Evolutionary conservation across 2,329 filamentous ascomycete species (phyloP).

Genomic region (Aspergillus brunneoviolaceus): DNA sequence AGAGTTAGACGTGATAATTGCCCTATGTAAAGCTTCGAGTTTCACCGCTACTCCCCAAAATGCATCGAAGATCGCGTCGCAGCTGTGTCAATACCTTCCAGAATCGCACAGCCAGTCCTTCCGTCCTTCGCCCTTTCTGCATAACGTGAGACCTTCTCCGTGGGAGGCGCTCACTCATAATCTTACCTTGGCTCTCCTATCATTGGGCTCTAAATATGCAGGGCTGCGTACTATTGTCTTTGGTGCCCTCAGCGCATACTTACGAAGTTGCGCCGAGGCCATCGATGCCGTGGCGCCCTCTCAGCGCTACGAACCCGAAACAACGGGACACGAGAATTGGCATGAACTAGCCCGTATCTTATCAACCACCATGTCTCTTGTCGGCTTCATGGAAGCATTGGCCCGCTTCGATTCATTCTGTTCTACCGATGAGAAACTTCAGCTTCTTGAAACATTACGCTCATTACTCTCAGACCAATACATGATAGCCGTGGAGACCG

Average conservation of each 20-base stretch:
- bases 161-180: conserved; percentile 80
- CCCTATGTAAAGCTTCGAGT: conserved; percentile 86
- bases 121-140: conserved; percentile 75
- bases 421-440: conserved; percentile 70
- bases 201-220: conserved; percentile 71
- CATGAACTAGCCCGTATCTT: conserved; percentile 68
- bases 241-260: conserved; percentile 67
- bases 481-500: conserved; percentile 81
- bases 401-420: conserved; percentile 79
- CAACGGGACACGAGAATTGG: conserved; percentile 34
- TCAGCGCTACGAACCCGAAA: conserved; percentile 58
- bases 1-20: conserved; percentile 88
- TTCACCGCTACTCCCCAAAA: conserved; percentile 68
- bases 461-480: conserved; percentile 79
- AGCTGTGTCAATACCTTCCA: conserved; percentile 79
- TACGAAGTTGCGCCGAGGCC: conserved; percentile 67
- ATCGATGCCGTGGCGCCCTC: conserved; percentile 57
- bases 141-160: conserved; percentile 79
- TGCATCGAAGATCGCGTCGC: conserved; percentile 74
- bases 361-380: conserved; percentile 77
- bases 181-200: conserved; percentile 77
- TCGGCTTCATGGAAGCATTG: conserved; percentile 85
- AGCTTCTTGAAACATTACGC: conserved; percentile 69
- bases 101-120: conserved; percentile 81
- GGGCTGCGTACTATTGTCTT: conserved; percentile 66